Base-by-base conservation (phyloP, 1,284 basidiomycete species). In the Tetrapyrgos nigripes region DNA sequence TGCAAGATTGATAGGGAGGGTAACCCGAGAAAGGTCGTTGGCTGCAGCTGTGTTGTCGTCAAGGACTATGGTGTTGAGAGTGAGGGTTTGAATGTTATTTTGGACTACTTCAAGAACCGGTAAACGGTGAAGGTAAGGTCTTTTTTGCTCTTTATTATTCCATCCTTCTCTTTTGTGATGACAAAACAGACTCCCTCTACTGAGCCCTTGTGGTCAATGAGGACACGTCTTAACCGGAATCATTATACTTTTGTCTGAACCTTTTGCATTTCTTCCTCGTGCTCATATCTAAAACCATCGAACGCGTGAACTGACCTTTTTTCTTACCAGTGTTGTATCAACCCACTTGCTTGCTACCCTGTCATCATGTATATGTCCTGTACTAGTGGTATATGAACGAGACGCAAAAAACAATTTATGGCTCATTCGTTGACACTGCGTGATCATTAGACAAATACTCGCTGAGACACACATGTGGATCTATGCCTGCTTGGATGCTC, bases 1-100 rank as follows among this genome's bases (percentile, higher is more conserved):
- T 98, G 96, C 89, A 97, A 97, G 85, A 97, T 98, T 76, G 96
- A 98, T 84, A 89, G 95, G 72, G 97, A 99, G 84, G 97, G 97
- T 71, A 98, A 98, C 84, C 93, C 97, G 59, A 87, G 97, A 76
- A 98, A 98, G 87, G 85, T 98, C 73, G 94, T 97, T 64, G 93
- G 93, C 62, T 96, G 94, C 86, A 93, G 92, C 68, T 98, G 96
- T 77, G 97, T 98, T 68, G 97, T 98, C 67, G 96, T 99, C 73
- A 97, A 95, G 85, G 94, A 98, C 77, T 99, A 97, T 77, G 97
- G 97, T 74, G 85, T 88, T 68, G 97, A 98, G 85, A 92, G 90
- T 72, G 93, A 97, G 83, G 97, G 96, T 65, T 87, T 98, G 73
- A 93, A 97, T 78, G 96, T 98, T 72, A 91, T 98, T 76, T 84